Evolutionary conservation across 1,284 basidiomycete species (phyloP), one percentile per base, ranked within the genome.

Genomic region (Apiotrichum laibachii): DNA sequence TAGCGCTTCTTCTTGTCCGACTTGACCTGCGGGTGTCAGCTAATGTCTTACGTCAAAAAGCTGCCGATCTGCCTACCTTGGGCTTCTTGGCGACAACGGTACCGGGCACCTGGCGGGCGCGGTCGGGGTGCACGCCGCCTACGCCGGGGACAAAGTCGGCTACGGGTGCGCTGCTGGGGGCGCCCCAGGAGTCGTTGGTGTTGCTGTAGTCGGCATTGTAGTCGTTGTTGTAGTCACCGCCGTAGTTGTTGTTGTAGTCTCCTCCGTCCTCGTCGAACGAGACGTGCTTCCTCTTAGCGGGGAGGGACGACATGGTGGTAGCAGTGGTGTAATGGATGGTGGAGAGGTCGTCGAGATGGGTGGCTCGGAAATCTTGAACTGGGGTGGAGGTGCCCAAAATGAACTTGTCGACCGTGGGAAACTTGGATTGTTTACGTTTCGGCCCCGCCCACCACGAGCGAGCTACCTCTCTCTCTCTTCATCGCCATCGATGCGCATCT

Each of bases 1-100:
- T 88, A 88, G 57, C 84, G 79, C 66, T 83, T 77, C 72, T 88
- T 86, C 8, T 85, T 82, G 43, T 81, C 84, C 0, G 60, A 62
- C 62, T 76, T 59, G 42, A 47, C 46, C 57, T 62, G 43, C 49
- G 26, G 19, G 5, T 37, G 39, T 60, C 48, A 60, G 59, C 48
- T 42, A 4, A 5, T 6, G 9, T 19, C 40, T 1, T 6, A 11
- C 21, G 0, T 39, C 16, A 11, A 31, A 48, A 26, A 26, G 45
- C 22, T 46, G n/a, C 37, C 4, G 5, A 37, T 42, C 13, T 10
- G 19, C 43, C 3, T n/a, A 73, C 72, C 65, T 71, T 72, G 22
- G 65, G 39, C 58, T 62, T 63, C 62, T 64, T 66, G 22, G 62
- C 46, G 7, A 53, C 33, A 3, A 49, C 44, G 31, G 56, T 44